Conservation (phyloP, 805 yeast species). For the Nakazawaea wickerhamii region DNA sequence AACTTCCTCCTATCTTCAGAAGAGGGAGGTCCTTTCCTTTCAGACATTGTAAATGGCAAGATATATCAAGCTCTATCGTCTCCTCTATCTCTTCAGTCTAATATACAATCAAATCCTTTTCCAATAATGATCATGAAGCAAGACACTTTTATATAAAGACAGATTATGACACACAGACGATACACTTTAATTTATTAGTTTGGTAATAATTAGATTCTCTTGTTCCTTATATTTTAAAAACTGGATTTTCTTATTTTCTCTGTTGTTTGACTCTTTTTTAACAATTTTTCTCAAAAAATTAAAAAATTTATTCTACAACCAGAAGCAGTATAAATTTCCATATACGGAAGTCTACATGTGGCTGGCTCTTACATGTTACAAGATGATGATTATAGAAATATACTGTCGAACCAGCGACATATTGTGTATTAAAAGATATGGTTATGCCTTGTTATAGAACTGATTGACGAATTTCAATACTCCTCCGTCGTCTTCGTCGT, state of each 20-base stretch:
- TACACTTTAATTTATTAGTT: too few relatives aligned
- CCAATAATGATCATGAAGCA: neutral
- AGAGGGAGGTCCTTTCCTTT: conserved; percentile 11
- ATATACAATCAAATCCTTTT: too few relatives aligned
- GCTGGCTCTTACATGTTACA: too few relatives aligned
- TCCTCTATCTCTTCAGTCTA: neutral
- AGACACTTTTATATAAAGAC: too few relatives aligned
- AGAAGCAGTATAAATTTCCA: neutral
- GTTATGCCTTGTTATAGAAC: conserved; percentile 43
- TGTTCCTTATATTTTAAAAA: too few relatives aligned
- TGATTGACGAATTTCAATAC: conserved; percentile 80
- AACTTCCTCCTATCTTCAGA: conserved; percentile 11
- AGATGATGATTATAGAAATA: too few relatives aligned
- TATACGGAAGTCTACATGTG: neutral
- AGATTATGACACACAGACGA: too few relatives aligned
- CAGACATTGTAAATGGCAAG: conserved; percentile 10
- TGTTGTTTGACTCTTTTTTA: neutral
- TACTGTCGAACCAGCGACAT: conserved; percentile 1
- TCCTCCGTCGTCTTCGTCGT: conserved; percentile 38
- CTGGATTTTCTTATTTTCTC: neutral
- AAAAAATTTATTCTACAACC: neutral
- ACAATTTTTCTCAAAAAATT: neutral
- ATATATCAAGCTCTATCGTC: neutral
- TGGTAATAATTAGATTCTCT: too few relatives aligned
- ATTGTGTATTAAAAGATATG: neutral